Base-by-base conservation (phyloP, 1,284 basidiomycete genomes). In the Marasmius oreades region DNA sequence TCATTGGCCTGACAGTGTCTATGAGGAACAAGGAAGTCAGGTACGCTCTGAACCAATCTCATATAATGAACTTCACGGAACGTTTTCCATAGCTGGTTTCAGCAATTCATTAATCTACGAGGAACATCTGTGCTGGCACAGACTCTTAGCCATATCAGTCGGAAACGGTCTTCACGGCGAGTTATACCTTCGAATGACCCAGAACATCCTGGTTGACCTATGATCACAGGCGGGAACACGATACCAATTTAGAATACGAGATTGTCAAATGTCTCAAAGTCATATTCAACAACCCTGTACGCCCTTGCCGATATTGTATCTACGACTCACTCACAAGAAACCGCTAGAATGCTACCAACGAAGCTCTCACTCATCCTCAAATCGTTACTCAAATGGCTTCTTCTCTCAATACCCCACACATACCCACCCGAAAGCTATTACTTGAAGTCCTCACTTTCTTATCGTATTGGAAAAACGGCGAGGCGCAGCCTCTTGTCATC, bases 81-180 rank as follows among this genome's bases (percentile, higher is more conserved):
- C 28, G 36, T 5, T 51, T 33, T 20, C 2, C 36, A 8, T 34
- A 93, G 92, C 57, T 95, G 93, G 93, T 88, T 91, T 67, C 79
- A 79, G 61, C 83, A 83, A 61, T 98, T 93, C 72, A 81, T 92
- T 63, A 77, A 76, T 59, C 81, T 89, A 56, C 91, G 86, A 69
- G 95, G 91, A 48, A 90, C 90, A 39, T 88, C 91, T 48, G 94
- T 94, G 11, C 79, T 97, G 53, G 90, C 88, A 8, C 92, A 93
- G 69, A 85, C 85, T 1, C 77, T 97, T 10, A 80, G 81, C 59
- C 88, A 86, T 63, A 80, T 92, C 52, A 91, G 87, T 67, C 80
- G 85, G 48, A 90, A 86, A 66, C 80, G 82, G 23, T 64, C 75
- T 33, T 77, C 82, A 62, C 78, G 89, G 85, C 86, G 28, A 31